These are phyloP conservation scores for Jackrogersella multiformis DNA, from an alignment of 495 filamentous ascomycete genomes.

Conservation along the genomic window DNA sequence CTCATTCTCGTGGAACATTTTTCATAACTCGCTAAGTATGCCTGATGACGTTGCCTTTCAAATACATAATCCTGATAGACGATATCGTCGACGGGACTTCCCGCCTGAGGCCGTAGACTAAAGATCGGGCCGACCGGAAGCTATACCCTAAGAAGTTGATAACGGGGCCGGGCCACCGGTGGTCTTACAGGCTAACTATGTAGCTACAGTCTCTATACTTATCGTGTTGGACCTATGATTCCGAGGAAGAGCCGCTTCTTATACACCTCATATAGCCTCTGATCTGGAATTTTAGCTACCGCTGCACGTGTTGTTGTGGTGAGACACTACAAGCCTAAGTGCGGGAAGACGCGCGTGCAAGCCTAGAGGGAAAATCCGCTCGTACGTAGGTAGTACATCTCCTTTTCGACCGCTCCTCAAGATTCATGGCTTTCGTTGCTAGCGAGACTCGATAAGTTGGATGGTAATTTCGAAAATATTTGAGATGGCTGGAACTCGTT, in stretches of 20 bases:
- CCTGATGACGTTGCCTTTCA: not conserved
- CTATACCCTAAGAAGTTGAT: constrained; percentile 7
- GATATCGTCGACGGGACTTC: constrained; percentile 3
- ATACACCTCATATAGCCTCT: not conserved
- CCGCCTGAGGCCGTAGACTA: not conserved
- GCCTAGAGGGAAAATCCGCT: too few relatives aligned
- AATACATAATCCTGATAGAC: not conserved
- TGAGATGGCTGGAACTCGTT: constrained; percentile 3
- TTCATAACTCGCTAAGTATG: not conserved
- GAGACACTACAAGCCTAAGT: constrained; percentile 16
- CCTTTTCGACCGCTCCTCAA: constrained; percentile 1
- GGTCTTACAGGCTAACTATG: not conserved
- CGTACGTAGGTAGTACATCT: not conserved
- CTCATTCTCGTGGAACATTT: not conserved
- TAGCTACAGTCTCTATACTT: constrained; percentile 2
- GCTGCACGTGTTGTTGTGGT: constrained; percentile 17
- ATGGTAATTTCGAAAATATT: constrained; percentile 16
- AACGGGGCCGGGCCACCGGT: constrained; percentile 18
- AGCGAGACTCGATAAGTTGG: not conserved
- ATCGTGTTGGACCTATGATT: constrained; percentile 16
- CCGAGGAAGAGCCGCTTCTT: constrained; percentile 18
- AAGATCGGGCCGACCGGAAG: constrained; percentile 5
- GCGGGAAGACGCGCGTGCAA: constrained; percentile 24
- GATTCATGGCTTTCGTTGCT: constrained; percentile 8
- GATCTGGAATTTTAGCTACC: constrained; percentile 8